Conservation (phyloP, 129 eudicot species). For the Mikania micrantha region DNA sequence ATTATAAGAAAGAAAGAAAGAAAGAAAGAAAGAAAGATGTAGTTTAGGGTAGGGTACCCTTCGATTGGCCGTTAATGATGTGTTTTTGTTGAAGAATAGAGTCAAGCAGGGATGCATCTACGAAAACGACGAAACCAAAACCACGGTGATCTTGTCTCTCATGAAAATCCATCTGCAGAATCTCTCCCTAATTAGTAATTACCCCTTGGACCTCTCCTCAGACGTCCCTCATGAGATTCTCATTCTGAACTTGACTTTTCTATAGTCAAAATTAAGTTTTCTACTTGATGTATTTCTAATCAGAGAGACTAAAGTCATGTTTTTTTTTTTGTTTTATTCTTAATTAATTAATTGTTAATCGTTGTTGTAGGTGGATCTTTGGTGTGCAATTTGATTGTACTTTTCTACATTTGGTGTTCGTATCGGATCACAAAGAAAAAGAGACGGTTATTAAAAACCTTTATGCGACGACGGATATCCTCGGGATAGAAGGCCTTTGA, state of each 20-base stretch:
- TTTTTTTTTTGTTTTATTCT: too few species aligned
- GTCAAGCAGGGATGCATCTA: constrained; percentile 75
- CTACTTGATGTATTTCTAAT: too few species aligned
- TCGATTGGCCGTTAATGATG: constrained; percentile 75
- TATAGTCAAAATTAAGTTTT: too few species aligned
- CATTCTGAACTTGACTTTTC: constrained; percentile 66
- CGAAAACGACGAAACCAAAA: constrained; percentile 79
- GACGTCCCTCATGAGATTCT: constrained; percentile 88
- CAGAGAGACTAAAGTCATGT: too few species aligned
- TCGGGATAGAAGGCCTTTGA: too few species aligned
- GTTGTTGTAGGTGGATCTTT: too few species aligned
- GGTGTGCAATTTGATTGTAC: too few species aligned
- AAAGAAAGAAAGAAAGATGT: neutral
- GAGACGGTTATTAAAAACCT: too few species aligned
- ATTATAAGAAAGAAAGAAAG: neutral
- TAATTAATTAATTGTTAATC: too few species aligned
- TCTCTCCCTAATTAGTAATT: constrained; percentile 67
- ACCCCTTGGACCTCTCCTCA: constrained; percentile 69
- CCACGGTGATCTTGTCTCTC: constrained; percentile 80
- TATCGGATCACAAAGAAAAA: too few species aligned
- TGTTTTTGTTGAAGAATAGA: constrained; percentile 72
- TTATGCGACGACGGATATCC: too few species aligned
- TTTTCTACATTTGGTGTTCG: too few species aligned
- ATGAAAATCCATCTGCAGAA: constrained; percentile 60
- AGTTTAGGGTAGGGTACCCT: constrained; percentile 8